These are phyloP conservation scores for Sarcodon sp. DNA, from an alignment of 768 basidiomycete species.

Conservation along the genomic window DNA sequence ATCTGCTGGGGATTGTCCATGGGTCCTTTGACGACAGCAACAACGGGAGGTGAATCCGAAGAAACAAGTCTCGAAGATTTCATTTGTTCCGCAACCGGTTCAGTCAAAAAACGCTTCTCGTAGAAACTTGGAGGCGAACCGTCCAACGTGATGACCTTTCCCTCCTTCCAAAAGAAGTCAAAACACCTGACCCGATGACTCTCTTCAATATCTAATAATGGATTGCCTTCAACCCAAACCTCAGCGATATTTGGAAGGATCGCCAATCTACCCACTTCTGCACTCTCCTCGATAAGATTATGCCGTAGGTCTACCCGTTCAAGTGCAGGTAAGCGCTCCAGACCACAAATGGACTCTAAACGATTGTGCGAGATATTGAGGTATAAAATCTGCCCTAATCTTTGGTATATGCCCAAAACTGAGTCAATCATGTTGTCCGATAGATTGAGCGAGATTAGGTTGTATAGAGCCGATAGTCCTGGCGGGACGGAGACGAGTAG, in stretches of 20 bases:
- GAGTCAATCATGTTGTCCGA: constrained; percentile 97
- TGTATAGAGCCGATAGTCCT: constrained; percentile 60
- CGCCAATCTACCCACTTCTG: constrained; percentile 76
- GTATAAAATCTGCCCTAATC: constrained; percentile 62
- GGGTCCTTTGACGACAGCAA: constrained; percentile 33
- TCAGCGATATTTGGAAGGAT: constrained; percentile 68
- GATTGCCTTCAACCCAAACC: constrained; percentile 80
- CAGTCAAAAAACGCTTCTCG: constrained; percentile 49
- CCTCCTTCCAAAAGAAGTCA: constrained; percentile 74
- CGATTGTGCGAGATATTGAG: constrained; percentile 82
- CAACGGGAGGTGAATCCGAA: constrained; percentile 41
- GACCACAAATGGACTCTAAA: constrained; percentile 87
- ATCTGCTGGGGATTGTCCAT: constrained; percentile 6
- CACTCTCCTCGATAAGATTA: constrained; percentile 72
- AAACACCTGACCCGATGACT: constrained; percentile 72
- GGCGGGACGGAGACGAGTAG: constrained; percentile 81
- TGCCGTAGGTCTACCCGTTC: constrained; percentile 75
- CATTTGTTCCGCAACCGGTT: constrained; percentile 38
- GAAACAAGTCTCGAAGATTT: constrained; percentile 33
- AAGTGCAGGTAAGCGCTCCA: constrained; percentile 79
- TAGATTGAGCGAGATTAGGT: constrained; percentile 87
- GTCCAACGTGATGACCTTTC: constrained; percentile 67
- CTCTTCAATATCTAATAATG: constrained; percentile 56
- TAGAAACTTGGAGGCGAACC: constrained; percentile 57
- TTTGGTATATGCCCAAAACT: constrained; percentile 75